Percentiles rank a stretch among this genome's conserved stretches.
Conservation (phyloP, 2,329 filamentous ascomycete species). For the Dactylellina sp. region DNA sequence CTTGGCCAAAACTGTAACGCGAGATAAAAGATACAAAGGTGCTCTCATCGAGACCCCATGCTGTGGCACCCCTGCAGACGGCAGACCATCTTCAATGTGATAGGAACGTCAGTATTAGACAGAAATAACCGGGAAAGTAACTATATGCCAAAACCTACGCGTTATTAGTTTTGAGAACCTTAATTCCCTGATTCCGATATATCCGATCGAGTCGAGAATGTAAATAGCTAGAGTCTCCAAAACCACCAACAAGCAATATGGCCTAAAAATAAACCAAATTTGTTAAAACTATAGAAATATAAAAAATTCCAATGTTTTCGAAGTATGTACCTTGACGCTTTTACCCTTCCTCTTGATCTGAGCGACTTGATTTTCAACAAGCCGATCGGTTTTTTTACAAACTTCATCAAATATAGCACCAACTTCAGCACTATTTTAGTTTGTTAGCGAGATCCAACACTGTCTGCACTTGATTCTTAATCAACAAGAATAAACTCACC, state of each 20-base stretch:
- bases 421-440: slow-evolving; percentile 11
- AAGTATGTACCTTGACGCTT: not conserved
- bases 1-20: slow-evolving; percentile 25
- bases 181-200: slow-evolving; percentile 3
- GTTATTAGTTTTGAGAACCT: slow-evolving; percentile 2
- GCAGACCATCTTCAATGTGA: slow-evolving; percentile 11
- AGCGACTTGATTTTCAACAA: slow-evolving; percentile 22
- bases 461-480: too few species aligned
- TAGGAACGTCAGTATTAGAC: not conserved
- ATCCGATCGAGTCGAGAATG: slow-evolving; percentile 15
- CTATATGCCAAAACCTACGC: slow-evolving; percentile 5
- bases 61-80: slow-evolving; percentile 29
- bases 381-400: slow-evolving; percentile 14
- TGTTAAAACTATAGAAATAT: not conserved
- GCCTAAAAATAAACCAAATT: slow-evolving; percentile 8
- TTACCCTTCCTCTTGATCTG: slow-evolving; percentile 9
- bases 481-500: too few species aligned
- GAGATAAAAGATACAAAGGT: slow-evolving; percentile 10
- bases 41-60: slow-evolving; percentile 20
- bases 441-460: not conserved
- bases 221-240: slow-evolving; percentile 8
- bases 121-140: not conserved
- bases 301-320: not conserved
- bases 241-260: slow-evolving; percentile 31
- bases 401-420: slow-evolving; percentile 9